A percentile compares a stretch with the other conserved stretches of the same genome.
Conservation (phyloP, 106 monocot genomes). For the Posidonia australis region DNA sequence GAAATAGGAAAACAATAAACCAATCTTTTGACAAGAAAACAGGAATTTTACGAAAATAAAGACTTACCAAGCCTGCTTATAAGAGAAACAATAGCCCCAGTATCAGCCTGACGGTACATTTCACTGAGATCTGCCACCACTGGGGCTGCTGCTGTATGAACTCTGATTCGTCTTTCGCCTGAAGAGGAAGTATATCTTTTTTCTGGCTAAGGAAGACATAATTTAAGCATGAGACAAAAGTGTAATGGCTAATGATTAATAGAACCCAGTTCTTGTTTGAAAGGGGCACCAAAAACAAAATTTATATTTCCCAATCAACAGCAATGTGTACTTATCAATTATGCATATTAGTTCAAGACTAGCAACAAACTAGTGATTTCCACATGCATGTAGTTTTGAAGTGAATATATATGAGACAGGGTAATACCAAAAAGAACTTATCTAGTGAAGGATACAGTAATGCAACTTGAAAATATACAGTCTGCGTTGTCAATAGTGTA, state of each 20-base stretch:
- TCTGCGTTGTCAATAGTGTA: constrained; percentile 75
- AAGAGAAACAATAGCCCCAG: constrained; percentile 67
- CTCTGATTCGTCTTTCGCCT: constrained; percentile 92
- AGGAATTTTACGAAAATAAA: background rate
- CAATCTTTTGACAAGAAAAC: background rate
- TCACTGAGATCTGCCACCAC: constrained; percentile 86
- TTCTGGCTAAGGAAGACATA: constrained; percentile 29
- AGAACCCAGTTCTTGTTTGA: background rate
- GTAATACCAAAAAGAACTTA: no score
- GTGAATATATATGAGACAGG: background rate
- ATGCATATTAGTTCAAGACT: no score
- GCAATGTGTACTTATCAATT: no score
- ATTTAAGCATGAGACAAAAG: background rate
- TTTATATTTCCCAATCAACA: no score
- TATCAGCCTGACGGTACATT: constrained; percentile 94
- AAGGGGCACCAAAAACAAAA: background rate
- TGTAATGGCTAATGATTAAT: background rate
- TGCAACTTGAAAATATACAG: constrained; percentile 94
- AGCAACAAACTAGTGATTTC: no score
- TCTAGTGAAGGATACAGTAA: constrained; percentile 75
- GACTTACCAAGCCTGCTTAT: constrained; percentile 69
- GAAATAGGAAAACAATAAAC: background rate
- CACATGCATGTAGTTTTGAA: background rate
- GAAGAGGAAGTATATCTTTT: constrained; percentile 88
- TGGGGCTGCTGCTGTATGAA: constrained; percentile 87